These are phyloP conservation scores for Candolleomyces efflorescens DNA, from an alignment of 768 basidiomycete species.

Conservation along the genomic window DNA sequence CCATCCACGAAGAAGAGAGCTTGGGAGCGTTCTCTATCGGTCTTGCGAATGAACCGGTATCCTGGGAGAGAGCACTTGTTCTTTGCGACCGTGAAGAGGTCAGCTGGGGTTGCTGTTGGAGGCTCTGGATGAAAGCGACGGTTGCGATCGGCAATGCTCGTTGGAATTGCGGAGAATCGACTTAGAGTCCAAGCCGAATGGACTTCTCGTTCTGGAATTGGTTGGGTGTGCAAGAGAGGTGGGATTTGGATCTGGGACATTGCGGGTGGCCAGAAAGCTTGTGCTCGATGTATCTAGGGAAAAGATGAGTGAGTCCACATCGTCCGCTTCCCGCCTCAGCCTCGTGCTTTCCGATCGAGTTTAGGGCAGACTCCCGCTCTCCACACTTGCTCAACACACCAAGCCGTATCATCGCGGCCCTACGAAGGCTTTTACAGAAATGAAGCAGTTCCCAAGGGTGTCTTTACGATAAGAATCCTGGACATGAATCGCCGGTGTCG, in stretches of 20 bases:
- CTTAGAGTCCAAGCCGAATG: neutral
- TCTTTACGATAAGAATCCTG: too few species aligned
- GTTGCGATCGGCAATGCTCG: slow-evolving; percentile 1
- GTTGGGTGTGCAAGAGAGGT: neutral
- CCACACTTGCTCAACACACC: too few species aligned
- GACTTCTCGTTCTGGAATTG: neutral
- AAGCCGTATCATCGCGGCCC: too few species aligned
- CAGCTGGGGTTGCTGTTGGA: neutral
- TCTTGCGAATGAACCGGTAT: neutral
- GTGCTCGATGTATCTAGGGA: too few species aligned
- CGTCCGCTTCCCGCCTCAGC: too few species aligned
- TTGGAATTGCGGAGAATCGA: neutral
- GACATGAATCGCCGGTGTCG: too few species aligned
- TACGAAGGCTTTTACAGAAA: too few species aligned
- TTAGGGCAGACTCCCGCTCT: too few species aligned
- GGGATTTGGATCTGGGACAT: neutral
- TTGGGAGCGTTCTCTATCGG: neutral
- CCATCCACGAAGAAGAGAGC: slow-evolving; percentile 10
- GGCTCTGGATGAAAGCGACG: neutral
- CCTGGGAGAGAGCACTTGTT: neutral
- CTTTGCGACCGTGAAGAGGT: neutral
- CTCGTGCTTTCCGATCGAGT: too few species aligned
- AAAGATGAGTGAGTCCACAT: too few species aligned
- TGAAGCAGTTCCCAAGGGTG: too few species aligned
- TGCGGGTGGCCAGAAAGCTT: too few species aligned